Evolutionary conservation across 1,139 yeast species (phyloP), one percentile per base, ranked within the genome.

Genomic region (Debaryomyces psychrophilus): DNA sequence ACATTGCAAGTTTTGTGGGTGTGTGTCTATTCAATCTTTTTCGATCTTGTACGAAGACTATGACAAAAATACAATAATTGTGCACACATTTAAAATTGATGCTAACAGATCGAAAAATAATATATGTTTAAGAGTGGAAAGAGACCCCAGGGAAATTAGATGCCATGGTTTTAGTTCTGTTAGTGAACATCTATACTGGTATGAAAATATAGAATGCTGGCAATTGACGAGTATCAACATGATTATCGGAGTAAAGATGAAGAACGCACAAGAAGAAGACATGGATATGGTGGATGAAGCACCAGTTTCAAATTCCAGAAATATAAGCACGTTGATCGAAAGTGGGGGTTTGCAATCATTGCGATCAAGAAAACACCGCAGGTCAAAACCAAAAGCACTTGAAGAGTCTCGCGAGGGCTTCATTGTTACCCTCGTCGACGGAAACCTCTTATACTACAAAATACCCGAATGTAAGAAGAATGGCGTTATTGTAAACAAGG

Each of bases 121-220:
- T 56, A 90, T 90, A 41, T 90, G 97, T 65, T 68, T 89, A 46
- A 81, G 96, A 66, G 95, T 87, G 31, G 96, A 90, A 65, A 85
- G 97, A 77, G 96, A 90, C 66, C 90, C 93, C 1, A 77, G 96
- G 59, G 97, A 90, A 68, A 87, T 89, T 37, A 79, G 96, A 69
- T 90, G 97, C 67, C 73, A 86, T 37, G 96, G 96, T 35, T 87
- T 89, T 59, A 88, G 83, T 50, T 82, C 87, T 0, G 90, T 83
- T 2, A 73, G 78, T 17, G 96, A 89, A 57, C 81, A 81, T 46
- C 87, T 82, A 52, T 81, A 82, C 62, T 85, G 89, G 83, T 73
- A 81, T 45, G 75, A 77, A 36, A 68, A 79, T 48, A 82, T 87
- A 8, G 88, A 83, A 56, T 82, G 83, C 17, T 89, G 96, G 96